Evolutionary conservation across 2,329 filamentous ascomycete species (phyloP).

Genomic region (Teratosphaeria pseudoeucalypti): DNA sequence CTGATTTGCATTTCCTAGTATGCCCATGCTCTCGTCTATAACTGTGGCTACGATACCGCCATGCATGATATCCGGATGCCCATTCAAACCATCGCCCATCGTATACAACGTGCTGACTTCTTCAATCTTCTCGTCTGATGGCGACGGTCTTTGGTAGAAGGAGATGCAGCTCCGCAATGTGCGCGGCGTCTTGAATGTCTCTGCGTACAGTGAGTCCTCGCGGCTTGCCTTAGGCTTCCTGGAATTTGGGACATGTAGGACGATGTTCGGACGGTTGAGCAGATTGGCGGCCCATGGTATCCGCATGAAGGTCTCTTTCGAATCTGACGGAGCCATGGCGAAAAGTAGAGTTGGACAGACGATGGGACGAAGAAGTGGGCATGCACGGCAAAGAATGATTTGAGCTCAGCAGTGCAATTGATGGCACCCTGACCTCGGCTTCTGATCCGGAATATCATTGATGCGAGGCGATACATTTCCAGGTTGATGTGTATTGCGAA

Average conservation of each 20-base stretch:
- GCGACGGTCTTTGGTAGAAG: conserved; percentile 31
- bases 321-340: conserved; percentile 10
- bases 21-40: conserved; percentile 49
- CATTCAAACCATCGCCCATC: conserved; percentile 45
- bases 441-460: background rate
- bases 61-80: conserved; percentile 43
- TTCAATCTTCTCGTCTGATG: conserved; percentile 20
- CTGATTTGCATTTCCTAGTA: conserved; percentile 37
- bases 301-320: conserved; percentile 17
- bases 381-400: background rate
- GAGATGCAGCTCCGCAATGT: conserved; percentile 40
- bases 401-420: background rate
- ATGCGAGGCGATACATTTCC: no score
- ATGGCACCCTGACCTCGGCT: background rate
- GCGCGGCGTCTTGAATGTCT: conserved; percentile 41
- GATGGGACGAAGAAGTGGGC: background rate
- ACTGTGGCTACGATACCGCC: conserved; percentile 49
- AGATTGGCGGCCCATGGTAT: conserved; percentile 24
- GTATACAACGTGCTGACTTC: conserved; percentile 31
- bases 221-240: conserved; percentile 29
- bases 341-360: background rate
- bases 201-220: conserved; percentile 45
- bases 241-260: conserved; percentile 28
- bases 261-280: conserved; percentile 22
- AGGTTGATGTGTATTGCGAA: no score